phyloP scores from a whole-genome alignment of 768 basidiomycete genomes.

The Termitomyces sp. region DNA sequence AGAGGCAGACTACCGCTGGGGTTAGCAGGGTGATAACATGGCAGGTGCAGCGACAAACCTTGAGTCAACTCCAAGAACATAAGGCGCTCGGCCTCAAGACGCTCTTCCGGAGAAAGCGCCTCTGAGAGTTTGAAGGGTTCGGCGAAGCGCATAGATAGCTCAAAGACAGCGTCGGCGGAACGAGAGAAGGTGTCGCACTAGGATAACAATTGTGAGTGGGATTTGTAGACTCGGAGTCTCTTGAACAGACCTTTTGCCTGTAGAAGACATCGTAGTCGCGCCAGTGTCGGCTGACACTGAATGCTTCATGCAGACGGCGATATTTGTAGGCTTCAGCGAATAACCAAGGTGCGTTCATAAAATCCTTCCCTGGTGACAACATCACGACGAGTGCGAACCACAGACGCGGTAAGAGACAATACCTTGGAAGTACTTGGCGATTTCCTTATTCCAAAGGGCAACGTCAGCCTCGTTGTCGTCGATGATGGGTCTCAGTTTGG shows the following conservation, averaged over 20 bases:
- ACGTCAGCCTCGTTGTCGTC: conserved; percentile 93
- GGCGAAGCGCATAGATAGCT: conserved; percentile 88
- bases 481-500: conserved; percentile 80
- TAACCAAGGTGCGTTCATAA: conserved; percentile 96
- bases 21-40: conserved; percentile 5
- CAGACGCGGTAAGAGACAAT: conserved; percentile 11
- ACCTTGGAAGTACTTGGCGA: conserved; percentile 92
- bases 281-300: conserved; percentile 90
- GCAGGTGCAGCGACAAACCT: conserved; percentile 40
- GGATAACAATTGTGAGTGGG: conserved; percentile 8
- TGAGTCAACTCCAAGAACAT: conserved; percentile 95
- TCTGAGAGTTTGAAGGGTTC: conserved; percentile 71
- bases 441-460: conserved; percentile 96
- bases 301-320: conserved; percentile 88
- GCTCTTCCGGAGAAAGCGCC: conserved; percentile 48
- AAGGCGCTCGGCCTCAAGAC: conserved; percentile 68
- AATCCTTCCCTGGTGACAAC: conserved; percentile 63
- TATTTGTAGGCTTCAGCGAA: conserved; percentile 96
- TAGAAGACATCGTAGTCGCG: conserved; percentile 92
- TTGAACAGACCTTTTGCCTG: conserved; percentile 69
- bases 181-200: conserved; percentile 95
- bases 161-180: conserved; percentile 89
- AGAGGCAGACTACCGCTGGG: conserved; percentile 69
- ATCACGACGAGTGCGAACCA: not conserved
- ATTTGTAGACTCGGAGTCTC: not conserved